phyloP scores from a whole-genome alignment of 164 flowering plant species.

The Annona squamosa region DNA sequence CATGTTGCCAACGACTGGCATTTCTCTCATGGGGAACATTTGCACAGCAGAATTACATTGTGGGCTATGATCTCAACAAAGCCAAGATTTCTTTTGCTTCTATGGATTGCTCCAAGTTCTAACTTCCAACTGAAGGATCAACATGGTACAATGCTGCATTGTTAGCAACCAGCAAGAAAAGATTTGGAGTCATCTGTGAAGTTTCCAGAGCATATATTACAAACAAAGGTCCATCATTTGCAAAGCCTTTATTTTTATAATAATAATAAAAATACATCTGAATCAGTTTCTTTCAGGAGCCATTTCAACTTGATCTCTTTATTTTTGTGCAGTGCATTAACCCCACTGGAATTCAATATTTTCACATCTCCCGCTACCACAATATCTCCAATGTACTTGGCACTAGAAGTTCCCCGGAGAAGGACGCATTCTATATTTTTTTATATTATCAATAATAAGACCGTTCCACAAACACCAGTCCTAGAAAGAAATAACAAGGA shows the following conservation, averaged over 20 bases:
- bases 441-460: neutral
- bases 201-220: too few species aligned
- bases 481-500: neutral
- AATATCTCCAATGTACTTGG: neutral
- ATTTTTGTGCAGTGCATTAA: too few species aligned
- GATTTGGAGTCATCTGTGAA: too few species aligned
- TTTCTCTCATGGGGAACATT: neutral
- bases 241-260: too few species aligned
- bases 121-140: too few species aligned
- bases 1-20: neutral
- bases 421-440: conserved; percentile 4
- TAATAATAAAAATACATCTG: too few species aligned
- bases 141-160: too few species aligned
- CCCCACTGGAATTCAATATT: neutral
- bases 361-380: neutral
- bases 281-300: too few species aligned
- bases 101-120: neutral
- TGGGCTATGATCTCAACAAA: neutral
- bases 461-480: neutral
- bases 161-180: too few species aligned
- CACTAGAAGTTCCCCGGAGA: neutral
- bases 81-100: neutral
- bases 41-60: neutral
- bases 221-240: too few species aligned
- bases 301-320: too few species aligned